Evolutionary conservation across 2,329 filamentous ascomycete species (phyloP).

Genomic region (Cadophora sp.): DNA sequence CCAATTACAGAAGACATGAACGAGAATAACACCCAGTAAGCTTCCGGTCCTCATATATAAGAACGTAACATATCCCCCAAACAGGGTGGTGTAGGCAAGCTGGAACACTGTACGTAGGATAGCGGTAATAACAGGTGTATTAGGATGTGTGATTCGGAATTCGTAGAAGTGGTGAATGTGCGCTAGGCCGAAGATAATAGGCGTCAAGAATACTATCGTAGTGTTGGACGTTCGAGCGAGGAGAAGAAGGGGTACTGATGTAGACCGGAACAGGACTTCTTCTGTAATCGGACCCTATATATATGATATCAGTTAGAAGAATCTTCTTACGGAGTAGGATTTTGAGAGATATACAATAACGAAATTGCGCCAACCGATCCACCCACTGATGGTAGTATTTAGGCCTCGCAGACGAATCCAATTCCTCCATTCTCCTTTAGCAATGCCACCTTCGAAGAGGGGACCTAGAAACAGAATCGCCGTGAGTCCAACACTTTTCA

Average conservation of each 20-base stretch:
- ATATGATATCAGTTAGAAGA: conserved; percentile 9
- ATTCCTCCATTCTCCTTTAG: conserved; percentile 72
- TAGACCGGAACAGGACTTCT: conserved; percentile 90
- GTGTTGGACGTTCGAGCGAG: conserved; percentile 60
- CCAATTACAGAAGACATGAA: conserved; percentile 91
- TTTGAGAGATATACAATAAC: conserved; percentile 69
- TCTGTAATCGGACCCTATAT: conserved; percentile 83
- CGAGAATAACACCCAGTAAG: conserved; percentile 74
- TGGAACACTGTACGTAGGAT: conserved; percentile 80
- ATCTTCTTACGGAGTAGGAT: conserved; percentile 5
- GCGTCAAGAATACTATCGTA: conserved; percentile 79
- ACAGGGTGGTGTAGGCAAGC: conserved; percentile 88
- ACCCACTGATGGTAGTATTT: conserved; percentile 69
- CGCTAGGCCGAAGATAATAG: conserved; percentile 89
- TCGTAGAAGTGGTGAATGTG: conserved; percentile 98
- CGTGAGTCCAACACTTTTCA: conserved; percentile 72
- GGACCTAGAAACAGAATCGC: conserved; percentile 83
- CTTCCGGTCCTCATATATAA: conserved; percentile 86
- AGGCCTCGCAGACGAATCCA: conserved; percentile 66
- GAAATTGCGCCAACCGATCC: conserved; percentile 86
- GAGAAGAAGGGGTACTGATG: conserved; percentile 83
- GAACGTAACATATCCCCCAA: conserved; percentile 93
- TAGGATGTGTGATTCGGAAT: conserved; percentile 81
- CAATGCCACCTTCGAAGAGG: conserved; percentile 78
- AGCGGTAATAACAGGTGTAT: conserved; percentile 66